phyloP scores from a whole-genome alignment of 2,329 filamentous ascomycete genomes.

The Epichloe coenophiala region DNA sequence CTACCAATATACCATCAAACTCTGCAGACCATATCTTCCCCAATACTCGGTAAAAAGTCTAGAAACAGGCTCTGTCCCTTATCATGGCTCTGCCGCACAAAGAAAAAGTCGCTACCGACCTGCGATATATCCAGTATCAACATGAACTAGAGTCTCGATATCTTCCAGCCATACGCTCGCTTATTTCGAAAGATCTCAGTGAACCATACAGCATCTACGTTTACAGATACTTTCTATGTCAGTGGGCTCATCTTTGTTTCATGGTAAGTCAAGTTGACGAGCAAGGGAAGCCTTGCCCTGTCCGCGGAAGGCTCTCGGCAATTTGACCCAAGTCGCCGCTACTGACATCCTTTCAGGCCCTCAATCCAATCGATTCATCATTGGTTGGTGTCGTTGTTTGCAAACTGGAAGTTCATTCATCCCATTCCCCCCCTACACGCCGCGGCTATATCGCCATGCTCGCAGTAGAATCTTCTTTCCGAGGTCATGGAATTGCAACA shows the following conservation, averaged over 20 bases:
- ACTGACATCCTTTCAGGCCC: constrained; percentile 29
- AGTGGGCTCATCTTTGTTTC: constrained; percentile 96
- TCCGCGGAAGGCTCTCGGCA: neutral
- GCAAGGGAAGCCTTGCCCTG: neutral
- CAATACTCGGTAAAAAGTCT: neutral
- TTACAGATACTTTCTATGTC: constrained; percentile 93
- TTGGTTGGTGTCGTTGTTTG: constrained; percentile 87
- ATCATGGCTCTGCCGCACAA: constrained; percentile 21
- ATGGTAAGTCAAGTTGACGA: constrained; percentile 46
- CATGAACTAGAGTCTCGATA: constrained; percentile 48
- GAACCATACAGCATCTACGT: constrained; percentile 99
- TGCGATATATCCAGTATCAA: constrained; percentile 49
- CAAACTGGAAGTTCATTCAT: constrained; percentile 83
- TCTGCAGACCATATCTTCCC: neutral
- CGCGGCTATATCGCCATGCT: constrained; percentile 98
- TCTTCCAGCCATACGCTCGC: constrained; percentile 72
- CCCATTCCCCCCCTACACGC: constrained; percentile 58
- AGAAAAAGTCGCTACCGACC: constrained; percentile 28
- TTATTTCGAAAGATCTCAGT: constrained; percentile 93
- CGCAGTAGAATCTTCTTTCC: constrained; percentile 68
- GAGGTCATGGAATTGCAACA: constrained; percentile 78
- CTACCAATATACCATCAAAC: neutral
- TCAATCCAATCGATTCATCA: constrained; percentile 43
- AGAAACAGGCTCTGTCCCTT: neutral
- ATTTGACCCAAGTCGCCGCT: neutral